Evolutionary conservation across 2,329 filamentous ascomycete species (phyloP), one percentile per base, ranked within the genome.

Genomic region (Alternaria incomplexa): DNA sequence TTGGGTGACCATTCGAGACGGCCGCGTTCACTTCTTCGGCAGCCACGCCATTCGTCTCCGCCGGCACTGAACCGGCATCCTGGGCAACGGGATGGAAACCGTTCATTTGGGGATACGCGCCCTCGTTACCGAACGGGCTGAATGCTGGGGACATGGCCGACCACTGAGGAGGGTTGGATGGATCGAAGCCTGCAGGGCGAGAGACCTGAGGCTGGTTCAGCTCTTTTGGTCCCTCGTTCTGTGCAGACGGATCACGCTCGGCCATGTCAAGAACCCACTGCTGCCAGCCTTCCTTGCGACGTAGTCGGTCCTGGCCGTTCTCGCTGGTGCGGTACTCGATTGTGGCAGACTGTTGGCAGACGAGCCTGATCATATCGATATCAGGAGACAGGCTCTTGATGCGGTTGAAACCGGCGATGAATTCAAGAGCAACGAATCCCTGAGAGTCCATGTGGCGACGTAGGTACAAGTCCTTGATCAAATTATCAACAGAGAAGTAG

Each of bases 401-500:
- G 62, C 96, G 90, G 80, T 93, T 93, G 85, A 99, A 99, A n/a
- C 85, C 86, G 22, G 91, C 87, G 70, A 99, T 90, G 62, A 97
- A 87, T 32, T 87, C 85, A 55, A 99, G 83, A 54, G 89, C 89
- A 13, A 97, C 94, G 75, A 94, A 98, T 17, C 96, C 96, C 79
- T 98, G 92, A 1, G 91, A 92, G 77, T 99, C 95, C 96, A 99
- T 98, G 72, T 94, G 90, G 73, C 88, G 90, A 61, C 96, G 90
- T 62, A 99, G 85, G 80, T 89, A 98, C 74, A 92, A 86, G 75
- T 99, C 96, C 81, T 97, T 97, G 85, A 93, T 92, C 53, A 98
- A 86, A 77, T 99, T 99, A 75, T 97, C 92, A 26, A 97, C 87
- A 0, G 95, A 98, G 82, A 99, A 97, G 81, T 99, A 99, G 83